Evolutionary conservation across 2,329 filamentous ascomycete genomes (phyloP).

Genomic region (Cladosporium austrohemisphaericum): DNA sequence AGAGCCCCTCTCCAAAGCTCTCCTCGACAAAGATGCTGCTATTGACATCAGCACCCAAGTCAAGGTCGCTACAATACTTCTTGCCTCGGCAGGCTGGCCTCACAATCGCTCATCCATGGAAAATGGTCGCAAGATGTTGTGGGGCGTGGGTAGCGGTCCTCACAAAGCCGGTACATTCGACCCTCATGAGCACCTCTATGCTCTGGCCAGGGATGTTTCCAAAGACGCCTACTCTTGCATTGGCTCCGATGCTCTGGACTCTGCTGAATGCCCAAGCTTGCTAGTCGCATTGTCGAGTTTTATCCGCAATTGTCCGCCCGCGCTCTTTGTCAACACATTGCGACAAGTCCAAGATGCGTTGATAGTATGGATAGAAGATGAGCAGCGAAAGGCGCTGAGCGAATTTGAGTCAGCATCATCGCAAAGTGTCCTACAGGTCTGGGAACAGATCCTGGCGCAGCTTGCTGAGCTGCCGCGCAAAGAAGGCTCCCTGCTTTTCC

Average conservation of each 20-base stretch:
- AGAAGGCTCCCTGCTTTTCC: conserved; percentile 53
- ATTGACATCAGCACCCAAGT: conserved; percentile 14
- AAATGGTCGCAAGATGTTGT: conserved; percentile 61
- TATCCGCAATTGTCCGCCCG: conserved; percentile 46
- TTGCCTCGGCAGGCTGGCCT: conserved; percentile 42
- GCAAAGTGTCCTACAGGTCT: background rate
- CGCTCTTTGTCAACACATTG: conserved; percentile 33
- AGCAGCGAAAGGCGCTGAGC: background rate
- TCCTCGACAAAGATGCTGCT: conserved; percentile 2
- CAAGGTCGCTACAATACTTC: background rate
- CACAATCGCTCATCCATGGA: conserved; percentile 62
- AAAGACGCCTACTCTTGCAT: conserved; percentile 50
- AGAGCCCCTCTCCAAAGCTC: conserved; percentile 44
- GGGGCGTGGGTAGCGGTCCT: conserved; percentile 50
- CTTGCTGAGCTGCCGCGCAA: conserved; percentile 53
- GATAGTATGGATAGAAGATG: conserved; percentile 2
- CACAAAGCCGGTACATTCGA: conserved; percentile 44
- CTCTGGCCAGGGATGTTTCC: conserved; percentile 54
- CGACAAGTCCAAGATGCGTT: conserved; percentile 17
- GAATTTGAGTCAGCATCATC: background rate
- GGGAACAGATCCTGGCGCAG: background rate
- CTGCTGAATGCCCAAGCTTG: background rate
- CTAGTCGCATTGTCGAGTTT: conserved; percentile 38
- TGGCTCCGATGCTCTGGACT: conserved; percentile 36
- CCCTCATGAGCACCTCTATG: conserved; percentile 65